These are phyloP conservation scores for Hypericum androsaemum DNA, from an alignment of 345 rosid species.

Conservation along the genomic window DNA sequence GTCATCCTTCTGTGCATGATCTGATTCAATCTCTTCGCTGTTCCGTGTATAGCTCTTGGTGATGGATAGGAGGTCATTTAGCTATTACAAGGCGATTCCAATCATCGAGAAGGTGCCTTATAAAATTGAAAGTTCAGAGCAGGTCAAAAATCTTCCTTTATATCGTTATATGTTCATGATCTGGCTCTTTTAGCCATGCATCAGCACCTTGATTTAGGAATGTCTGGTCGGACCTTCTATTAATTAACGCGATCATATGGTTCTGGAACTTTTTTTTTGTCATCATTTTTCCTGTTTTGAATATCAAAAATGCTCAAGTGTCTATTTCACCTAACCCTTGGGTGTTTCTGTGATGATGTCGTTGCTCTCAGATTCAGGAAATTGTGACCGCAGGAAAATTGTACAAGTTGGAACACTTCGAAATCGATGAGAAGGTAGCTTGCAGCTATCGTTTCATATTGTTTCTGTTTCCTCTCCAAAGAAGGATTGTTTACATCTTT, in stretches of 20 bases:
- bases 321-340: not conserved
- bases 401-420: constrained; percentile 90
- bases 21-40: constrained; percentile 12
- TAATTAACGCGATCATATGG: no score
- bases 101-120: constrained; percentile 81
- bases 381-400: constrained; percentile 73
- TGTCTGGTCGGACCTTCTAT: no score
- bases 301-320: no score
- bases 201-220: constrained; percentile 9
- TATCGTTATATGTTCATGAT: not conserved
- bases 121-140: constrained; percentile 72
- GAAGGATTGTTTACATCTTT: not conserved
- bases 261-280: no score
- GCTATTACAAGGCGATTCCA: constrained; percentile 84
- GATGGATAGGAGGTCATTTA: constrained; percentile 92
- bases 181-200: not conserved
- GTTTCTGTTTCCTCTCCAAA: not conserved
- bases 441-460: not conserved
- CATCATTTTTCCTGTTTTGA: no score
- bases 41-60: constrained; percentile 60
- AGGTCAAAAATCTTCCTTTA: constrained; percentile 60
- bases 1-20: not conserved
- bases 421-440: constrained; percentile 83
- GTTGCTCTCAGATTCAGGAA: constrained; percentile 81
- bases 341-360: constrained; percentile 12